Conservation (phyloP, 129 eudicot genomes). For the Ambrosia trifida region DNA sequence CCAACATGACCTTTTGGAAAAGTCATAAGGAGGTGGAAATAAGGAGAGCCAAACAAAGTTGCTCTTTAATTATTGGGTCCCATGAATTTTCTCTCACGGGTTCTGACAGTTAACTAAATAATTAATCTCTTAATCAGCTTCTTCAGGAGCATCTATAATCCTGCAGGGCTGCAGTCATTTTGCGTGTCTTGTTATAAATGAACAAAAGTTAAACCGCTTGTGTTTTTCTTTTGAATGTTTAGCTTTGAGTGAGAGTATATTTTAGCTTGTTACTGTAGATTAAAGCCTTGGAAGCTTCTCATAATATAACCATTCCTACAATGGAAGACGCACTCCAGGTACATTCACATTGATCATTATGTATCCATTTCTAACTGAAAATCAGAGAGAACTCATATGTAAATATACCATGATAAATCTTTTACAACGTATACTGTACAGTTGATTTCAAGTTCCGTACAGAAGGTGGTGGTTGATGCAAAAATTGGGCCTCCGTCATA, state of each 20-base stretch:
- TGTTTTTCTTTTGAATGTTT: slow-evolving; percentile 17
- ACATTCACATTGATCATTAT: slow-evolving; percentile 18
- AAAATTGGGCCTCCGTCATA: slow-evolving; percentile 94
- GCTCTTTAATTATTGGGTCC: background rate
- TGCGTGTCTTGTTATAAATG: background rate
- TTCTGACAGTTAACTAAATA: background rate
- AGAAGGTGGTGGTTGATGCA: slow-evolving; percentile 80
- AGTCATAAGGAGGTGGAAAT: too few species aligned
- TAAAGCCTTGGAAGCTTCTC: slow-evolving; percentile 55
- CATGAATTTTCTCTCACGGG: background rate
- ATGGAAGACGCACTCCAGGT: slow-evolving; percentile 90
- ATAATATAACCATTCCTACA: slow-evolving; percentile 55
- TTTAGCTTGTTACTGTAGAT: slow-evolving; percentile 59
- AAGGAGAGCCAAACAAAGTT: too few species aligned
- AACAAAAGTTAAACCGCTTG: background rate
- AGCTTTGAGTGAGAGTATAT: slow-evolving; percentile 45
- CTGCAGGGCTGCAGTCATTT: background rate
- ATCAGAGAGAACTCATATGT: slow-evolving; percentile 4
- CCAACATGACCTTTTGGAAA: too few species aligned
- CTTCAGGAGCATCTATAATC: background rate
- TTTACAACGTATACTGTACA: slow-evolving; percentile 36
- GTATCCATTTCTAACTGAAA: background rate
- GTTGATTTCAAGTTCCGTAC: slow-evolving; percentile 77
- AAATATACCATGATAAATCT: background rate
- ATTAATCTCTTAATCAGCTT: background rate